Percentiles rank a stretch among this genome's conserved stretches.
Conservation (phyloP, 2,329 filamentous ascomycete species). For the Fusarium bulbicola region DNA sequence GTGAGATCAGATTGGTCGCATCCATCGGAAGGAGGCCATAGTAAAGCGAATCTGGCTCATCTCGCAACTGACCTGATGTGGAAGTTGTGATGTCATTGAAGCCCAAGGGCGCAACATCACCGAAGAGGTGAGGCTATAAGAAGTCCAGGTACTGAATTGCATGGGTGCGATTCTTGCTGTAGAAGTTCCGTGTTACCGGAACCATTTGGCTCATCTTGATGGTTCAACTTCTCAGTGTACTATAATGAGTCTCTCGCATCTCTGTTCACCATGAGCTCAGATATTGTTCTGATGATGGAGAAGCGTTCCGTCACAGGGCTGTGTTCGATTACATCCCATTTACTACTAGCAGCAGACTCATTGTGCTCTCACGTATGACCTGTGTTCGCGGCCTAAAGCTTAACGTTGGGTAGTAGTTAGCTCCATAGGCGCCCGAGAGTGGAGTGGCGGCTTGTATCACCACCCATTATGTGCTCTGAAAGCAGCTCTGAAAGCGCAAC, state of each 20-base stretch:
- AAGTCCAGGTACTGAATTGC: neutral
- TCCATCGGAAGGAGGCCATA: neutral
- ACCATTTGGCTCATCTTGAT: neutral
- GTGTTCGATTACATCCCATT: neutral
- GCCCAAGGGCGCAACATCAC: neutral
- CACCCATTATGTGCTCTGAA: neutral
- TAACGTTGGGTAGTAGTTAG: no score
- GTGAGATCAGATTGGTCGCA: neutral
- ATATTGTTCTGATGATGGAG: neutral
- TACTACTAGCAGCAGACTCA: neutral
- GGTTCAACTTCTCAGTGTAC: neutral
- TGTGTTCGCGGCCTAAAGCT: no score
- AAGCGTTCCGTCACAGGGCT: neutral
- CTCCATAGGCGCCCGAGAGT: neutral
- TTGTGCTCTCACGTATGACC: no score
- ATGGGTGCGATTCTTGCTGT: neutral
- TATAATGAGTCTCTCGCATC: neutral
- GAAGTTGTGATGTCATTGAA: neutral
- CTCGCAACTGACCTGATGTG: no score
- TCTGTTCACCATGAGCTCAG: neutral
- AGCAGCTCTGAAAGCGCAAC: no score
- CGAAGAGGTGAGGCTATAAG: accelerated
- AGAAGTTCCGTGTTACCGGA: neutral
- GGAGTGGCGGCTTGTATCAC: neutral
- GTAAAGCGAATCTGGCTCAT: neutral